Conservation (phyloP, 2,329 filamentous ascomycete genomes). For the Sporothrix brunneoviolacea region DNA sequence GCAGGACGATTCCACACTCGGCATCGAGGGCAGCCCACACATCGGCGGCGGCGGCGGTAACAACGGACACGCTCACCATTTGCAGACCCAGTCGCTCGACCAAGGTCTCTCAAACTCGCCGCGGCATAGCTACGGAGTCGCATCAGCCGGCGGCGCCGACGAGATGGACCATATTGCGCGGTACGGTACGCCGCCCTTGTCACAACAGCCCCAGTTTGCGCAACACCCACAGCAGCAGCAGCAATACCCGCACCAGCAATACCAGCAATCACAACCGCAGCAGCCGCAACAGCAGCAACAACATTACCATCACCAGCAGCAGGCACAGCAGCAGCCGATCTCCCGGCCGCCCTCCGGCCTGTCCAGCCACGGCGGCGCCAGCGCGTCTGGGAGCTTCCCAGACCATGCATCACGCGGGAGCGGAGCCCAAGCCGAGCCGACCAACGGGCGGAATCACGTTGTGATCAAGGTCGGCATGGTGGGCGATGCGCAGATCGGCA, state of each 20-base stretch:
- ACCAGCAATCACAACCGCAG: constrained; percentile 10
- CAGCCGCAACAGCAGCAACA: constrained; percentile 13
- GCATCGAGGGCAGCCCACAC: constrained; percentile 43
- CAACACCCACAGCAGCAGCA: constrained; percentile 15
- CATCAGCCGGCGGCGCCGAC: constrained; percentile 22
- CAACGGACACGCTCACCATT: constrained; percentile 31
- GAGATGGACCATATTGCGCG: constrained; percentile 21
- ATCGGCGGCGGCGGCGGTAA: constrained; percentile 21
- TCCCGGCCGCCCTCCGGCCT: constrained; percentile 51
- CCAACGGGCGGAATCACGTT: constrained; percentile 61
- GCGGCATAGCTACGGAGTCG: constrained; percentile 21
- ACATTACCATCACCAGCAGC: constrained; percentile 26
- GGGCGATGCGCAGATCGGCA: constrained; percentile 96
- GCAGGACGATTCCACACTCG: constrained; percentile 42
- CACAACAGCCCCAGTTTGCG: constrained; percentile 8
- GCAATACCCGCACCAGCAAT: constrained; percentile 9
- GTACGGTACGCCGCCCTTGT: constrained; percentile 16
- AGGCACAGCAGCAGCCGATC: constrained; percentile 38
- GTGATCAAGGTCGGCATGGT: constrained; percentile 99
- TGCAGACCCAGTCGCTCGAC: constrained; percentile 45
- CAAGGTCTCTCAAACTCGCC: constrained; percentile 37
- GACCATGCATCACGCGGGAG: constrained; percentile 40
- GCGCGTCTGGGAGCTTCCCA: constrained; percentile 30
- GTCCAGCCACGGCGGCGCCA: constrained; percentile 36
- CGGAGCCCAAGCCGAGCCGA: constrained; percentile 30